These are phyloP conservation scores for Carallia brachiata DNA, from an alignment of 345 rosid genomes.

Conservation along the genomic window DNA sequence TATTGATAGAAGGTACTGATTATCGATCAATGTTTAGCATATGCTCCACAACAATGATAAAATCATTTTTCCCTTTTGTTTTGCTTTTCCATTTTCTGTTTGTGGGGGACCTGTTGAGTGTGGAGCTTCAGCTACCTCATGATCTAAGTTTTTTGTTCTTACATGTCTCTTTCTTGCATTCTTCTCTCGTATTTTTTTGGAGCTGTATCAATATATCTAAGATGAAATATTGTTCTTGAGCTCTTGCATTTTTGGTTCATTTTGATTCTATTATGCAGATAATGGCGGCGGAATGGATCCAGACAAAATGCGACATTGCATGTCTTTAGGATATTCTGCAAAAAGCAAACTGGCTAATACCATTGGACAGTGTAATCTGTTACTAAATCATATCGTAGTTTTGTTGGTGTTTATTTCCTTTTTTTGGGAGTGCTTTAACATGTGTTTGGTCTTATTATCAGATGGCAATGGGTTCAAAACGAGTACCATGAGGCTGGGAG, in stretches of 20 bases:
- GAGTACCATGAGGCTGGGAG: constrained; percentile 87
- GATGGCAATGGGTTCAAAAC: constrained; percentile 93
- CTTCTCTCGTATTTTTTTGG: background rate
- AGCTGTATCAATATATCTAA: background rate
- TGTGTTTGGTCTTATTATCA: constrained; percentile 19
- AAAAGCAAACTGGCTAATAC: constrained; percentile 67
- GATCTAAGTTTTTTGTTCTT: no score
- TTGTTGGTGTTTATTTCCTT: background rate
- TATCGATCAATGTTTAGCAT: background rate
- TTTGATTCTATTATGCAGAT: constrained; percentile 37
- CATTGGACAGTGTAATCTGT: constrained; percentile 71
- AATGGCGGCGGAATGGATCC: constrained; percentile 84
- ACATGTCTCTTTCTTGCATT: no score
- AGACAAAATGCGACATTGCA: constrained; percentile 62
- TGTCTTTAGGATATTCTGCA: constrained; percentile 82
- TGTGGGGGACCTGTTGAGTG: no score
- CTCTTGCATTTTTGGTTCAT: background rate
- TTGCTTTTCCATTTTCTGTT: no score
- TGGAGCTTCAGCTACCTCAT: no score
- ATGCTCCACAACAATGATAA: background rate
- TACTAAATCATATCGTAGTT: background rate
- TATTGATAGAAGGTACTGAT: constrained; percentile 48
- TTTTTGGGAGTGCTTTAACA: background rate
- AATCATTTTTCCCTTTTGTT: no score
- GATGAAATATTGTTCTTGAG: background rate